Evolutionary conservation across 2,329 filamentous ascomycete species (phyloP), one percentile per base, ranked within the genome.

Genomic region (Phaeosphaeriaceae sp.): DNA sequence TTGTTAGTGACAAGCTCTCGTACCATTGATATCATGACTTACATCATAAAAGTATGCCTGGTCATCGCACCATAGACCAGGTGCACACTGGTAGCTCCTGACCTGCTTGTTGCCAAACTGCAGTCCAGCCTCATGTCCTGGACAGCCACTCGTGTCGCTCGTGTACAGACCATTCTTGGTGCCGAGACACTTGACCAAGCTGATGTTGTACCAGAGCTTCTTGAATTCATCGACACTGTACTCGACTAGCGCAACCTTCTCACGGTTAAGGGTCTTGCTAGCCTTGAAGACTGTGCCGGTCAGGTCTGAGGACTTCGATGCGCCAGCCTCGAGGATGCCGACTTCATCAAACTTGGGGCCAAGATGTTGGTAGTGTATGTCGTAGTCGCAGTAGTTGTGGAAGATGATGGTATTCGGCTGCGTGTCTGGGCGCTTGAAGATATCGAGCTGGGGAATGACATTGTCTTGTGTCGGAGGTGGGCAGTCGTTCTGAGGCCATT

Each of bases 351-450:
- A 42, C 0, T 26, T 52, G 17, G 52, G 54, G 17, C 58, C 61
- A 24, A 59, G 50, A 13, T 63, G 64, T 26, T 58, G 48, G 50
- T 62, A 59, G 47, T 55, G 54, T 23, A 67, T 59, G 17, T 60
- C 48, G 48, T 69, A 68, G 10, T 54, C 35, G 55, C 67, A 69
- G 59, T 65, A 69, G 52, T 67, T 68, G 32, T 62, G 47, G 17
- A 68, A 52, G 11, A 61, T 65, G n/a, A 68, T 49, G 1, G 57
- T 61, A 26, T 64, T 54, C 0, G 63, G 49, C 0, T 35, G 63
- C 1, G 58, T 52, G 5, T 50, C 35, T 1, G 65, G 67, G 1
- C 46, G 51, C 1, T 53, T 6, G 52, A 63, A 69, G 46, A 69
- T 28, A 1, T 48, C 43, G 21, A 69, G 65, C 23, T 69, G 67